A percentile compares a stretch with the other conserved stretches of the same genome.
Conservation (phyloP, 2,329 filamentous ascomycete genomes). For the Cordyceps tenuipes region DNA sequence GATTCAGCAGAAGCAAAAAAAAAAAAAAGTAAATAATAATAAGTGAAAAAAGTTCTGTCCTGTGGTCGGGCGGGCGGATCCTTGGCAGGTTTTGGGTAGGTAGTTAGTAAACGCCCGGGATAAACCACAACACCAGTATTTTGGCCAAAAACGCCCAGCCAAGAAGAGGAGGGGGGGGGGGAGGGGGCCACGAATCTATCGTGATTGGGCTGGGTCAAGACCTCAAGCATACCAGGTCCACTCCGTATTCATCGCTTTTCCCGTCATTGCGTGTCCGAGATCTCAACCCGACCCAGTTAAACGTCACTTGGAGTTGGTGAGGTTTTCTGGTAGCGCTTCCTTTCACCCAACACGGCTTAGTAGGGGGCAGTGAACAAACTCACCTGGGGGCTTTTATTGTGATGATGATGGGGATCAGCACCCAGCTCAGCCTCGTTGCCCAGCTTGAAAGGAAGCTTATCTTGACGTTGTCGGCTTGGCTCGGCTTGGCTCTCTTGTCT, state of each 20-base stretch:
- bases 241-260: background rate
- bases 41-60: background rate
- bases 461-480: background rate
- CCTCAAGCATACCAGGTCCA: background rate
- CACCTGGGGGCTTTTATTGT: background rate
- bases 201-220: background rate
- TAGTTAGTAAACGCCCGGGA: background rate
- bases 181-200: background rate
- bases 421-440: background rate
- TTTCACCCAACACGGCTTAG: slow-evolving; percentile 7
- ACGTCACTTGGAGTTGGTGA: background rate
- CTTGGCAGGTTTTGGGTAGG: background rate
- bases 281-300: slow-evolving; percentile 7
- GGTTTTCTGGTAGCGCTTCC: background rate
- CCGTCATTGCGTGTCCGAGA: background rate
- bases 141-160: too few species aligned
- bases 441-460: background rate
- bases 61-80: background rate
- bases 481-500: background rate
- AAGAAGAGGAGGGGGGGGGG: too few species aligned
- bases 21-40: too few species aligned
- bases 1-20: background rate
- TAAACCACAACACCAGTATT: too few species aligned
- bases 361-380: background rate
- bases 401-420: background rate